Evolutionary conservation across 1,139 yeast genomes (phyloP), one percentile per base, ranked within the genome.

Genomic region (Kodamaea sp.): DNA sequence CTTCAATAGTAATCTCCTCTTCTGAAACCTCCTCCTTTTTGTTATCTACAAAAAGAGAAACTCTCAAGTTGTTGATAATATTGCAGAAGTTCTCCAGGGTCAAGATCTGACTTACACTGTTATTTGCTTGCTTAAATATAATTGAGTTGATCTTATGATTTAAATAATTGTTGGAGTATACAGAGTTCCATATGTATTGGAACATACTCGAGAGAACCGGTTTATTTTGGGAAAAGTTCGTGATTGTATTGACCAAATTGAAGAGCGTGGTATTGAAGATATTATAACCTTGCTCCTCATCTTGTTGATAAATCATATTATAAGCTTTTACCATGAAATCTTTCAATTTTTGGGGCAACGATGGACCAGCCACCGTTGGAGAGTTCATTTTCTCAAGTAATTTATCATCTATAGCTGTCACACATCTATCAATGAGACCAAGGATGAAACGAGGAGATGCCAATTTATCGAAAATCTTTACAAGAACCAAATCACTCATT

Each of bases 401-500:
- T 26, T 31, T 39, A 34, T 9, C 32, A 27, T 41, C 41, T 1
- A 36, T 25, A 36, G 24, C 48, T 36, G 34, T 36, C 11, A n/a
- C 41, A 22, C 9, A 45, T 36, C 24, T 34, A 5, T 38, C 25
- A 2, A 46, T 34, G 15, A 52, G 48, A 3, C 48, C 50, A 8
- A 64, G 40, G 0, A 67, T 44, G 36, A 70, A 67, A 7, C 53
- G 50, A 0, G 68, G 68, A 2, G 62, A 47, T 1, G 70, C 47
- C 10, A 69, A 43, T 44, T 59, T 62, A 2, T 47, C 53, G 5
- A 68, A 41, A 1, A 61, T 42, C 38, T 64, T 65, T 8, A 42
- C 53, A 8, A 70, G 38, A 7, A 70, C 65, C 43, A 70, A 48
- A 47, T 70, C 75, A 7, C 67, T 60, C 28, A 68, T 41, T 10